These are phyloP conservation scores for Erigeron canadensis DNA, from an alignment of 129 eudicot species.

Conservation along the genomic window DNA sequence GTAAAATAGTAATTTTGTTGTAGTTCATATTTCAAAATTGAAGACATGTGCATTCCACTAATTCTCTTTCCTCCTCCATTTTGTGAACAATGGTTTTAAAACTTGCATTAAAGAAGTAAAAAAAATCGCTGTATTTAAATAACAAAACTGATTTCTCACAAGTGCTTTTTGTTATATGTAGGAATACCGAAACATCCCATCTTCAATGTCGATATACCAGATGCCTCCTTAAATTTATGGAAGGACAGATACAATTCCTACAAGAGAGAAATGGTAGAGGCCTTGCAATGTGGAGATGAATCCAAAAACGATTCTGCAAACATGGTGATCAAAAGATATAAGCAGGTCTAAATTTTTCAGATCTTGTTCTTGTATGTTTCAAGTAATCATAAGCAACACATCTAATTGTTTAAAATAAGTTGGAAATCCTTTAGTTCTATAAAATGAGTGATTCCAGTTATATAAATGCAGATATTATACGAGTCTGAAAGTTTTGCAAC, in stretches of 20 bases:
- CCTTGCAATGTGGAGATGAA: constrained; percentile 33
- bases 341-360: constrained; percentile 40
- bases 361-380: neutral
- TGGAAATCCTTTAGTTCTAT: neutral
- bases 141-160: neutral
- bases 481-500: constrained; percentile 32
- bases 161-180: constrained; percentile 24
- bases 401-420: neutral
- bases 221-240: constrained; percentile 36
- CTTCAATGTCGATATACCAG: constrained; percentile 51
- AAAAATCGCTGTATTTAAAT: neutral
- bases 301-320: constrained; percentile 34
- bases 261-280: constrained; percentile 45
- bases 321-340: constrained; percentile 50
- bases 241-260: constrained; percentile 37
- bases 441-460: neutral
- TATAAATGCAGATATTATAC: constrained; percentile 30
- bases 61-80: neutral
- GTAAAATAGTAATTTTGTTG: too few species aligned
- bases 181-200: constrained; percentile 54
- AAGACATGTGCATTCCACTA: too few species aligned
- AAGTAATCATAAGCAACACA: neutral
- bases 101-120: too few species aligned
- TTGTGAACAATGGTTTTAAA: neutral
- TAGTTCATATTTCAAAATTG: too few species aligned